phyloP scores from a whole-genome alignment of 2,329 filamentous ascomycete genomes.

The Huntiella decipiens region DNA sequence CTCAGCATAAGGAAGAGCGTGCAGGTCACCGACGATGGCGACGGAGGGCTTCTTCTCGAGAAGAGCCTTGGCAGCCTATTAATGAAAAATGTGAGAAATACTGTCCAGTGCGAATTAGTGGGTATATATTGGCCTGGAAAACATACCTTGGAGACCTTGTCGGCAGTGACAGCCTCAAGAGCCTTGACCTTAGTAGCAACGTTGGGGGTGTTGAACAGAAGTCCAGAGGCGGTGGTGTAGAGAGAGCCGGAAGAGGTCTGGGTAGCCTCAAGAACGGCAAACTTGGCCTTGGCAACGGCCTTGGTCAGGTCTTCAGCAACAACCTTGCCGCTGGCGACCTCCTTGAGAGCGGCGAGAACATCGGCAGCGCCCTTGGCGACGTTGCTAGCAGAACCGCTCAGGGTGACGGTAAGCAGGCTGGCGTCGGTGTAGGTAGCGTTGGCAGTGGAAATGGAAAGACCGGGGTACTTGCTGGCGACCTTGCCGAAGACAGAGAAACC shows the following conservation, averaged over 20 bases:
- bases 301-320: conserved; percentile 77
- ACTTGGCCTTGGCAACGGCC: conserved; percentile 84
- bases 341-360: conserved; percentile 66
- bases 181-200: conserved; percentile 60
- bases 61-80: conserved; percentile 68
- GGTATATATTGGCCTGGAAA: neutral
- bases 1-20: conserved; percentile 77
- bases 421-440: conserved; percentile 86
- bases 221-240: conserved; percentile 64
- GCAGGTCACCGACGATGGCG: conserved; percentile 77
- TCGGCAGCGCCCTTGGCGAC: conserved; percentile 58
- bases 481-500: conserved; percentile 85
- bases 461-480: conserved; percentile 46
- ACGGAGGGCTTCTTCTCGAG: conserved; percentile 79
- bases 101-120: neutral
- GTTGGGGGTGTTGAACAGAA: conserved; percentile 68
- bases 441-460: conserved; percentile 50
- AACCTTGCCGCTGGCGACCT: conserved; percentile 55
- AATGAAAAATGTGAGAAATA: conserved; percentile 17
- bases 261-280: conserved; percentile 65
- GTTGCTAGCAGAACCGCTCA: conserved; percentile 54
- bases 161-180: conserved; percentile 62
- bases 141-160: conserved; percentile 36
- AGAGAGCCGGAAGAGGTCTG: conserved; percentile 63
- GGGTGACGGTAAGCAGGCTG: conserved; percentile 68